Evolutionary conservation across 2,329 filamentous ascomycete genomes (phyloP).

Genomic region (Mycosphaerella sp.): DNA sequence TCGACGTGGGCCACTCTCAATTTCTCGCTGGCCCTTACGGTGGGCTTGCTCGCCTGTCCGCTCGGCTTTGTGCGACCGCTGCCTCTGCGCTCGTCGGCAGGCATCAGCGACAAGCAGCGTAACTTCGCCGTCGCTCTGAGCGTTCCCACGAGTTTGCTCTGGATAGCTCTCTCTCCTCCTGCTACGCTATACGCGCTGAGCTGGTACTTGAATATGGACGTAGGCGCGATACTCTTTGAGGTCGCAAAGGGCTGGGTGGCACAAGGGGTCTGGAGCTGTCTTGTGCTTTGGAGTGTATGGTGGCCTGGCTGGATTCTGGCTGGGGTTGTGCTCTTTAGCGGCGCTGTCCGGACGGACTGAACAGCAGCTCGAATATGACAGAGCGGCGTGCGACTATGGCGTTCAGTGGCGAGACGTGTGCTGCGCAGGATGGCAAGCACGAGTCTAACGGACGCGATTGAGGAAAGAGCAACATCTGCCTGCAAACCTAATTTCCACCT

Average conservation of each 20-base stretch:
- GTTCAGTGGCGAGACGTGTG: background rate
- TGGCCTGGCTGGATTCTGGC: constrained; percentile 33
- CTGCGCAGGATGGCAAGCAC: background rate
- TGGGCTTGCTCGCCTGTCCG: constrained; percentile 72
- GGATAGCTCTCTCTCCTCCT: constrained; percentile 22
- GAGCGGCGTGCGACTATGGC: background rate
- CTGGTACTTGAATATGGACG: constrained; percentile 18
- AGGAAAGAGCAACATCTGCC: background rate
- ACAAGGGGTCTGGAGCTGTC: constrained; percentile 31
- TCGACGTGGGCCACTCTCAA: constrained; percentile 92
- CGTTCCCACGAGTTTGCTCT: constrained; percentile 12
- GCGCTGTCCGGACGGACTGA: constrained; percentile 12
- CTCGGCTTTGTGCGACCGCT: constrained; percentile 62
- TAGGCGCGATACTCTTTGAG: constrained; percentile 25
- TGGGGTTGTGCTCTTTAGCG: constrained; percentile 23
- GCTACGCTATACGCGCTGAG: constrained; percentile 21
- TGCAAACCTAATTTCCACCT: constrained; percentile 3
- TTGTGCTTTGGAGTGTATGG: constrained; percentile 32
- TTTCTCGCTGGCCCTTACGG: constrained; percentile 80
- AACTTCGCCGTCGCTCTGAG: constrained; percentile 11
- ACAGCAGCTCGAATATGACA: background rate
- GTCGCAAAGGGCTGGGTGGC: constrained; percentile 31
- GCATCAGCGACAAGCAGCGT: background rate
- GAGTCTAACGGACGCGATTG: background rate
- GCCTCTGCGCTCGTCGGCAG: constrained; percentile 10